Evolutionary conservation across 768 basidiomycete genomes (phyloP).

Genomic region (Amanita exitialis): DNA sequence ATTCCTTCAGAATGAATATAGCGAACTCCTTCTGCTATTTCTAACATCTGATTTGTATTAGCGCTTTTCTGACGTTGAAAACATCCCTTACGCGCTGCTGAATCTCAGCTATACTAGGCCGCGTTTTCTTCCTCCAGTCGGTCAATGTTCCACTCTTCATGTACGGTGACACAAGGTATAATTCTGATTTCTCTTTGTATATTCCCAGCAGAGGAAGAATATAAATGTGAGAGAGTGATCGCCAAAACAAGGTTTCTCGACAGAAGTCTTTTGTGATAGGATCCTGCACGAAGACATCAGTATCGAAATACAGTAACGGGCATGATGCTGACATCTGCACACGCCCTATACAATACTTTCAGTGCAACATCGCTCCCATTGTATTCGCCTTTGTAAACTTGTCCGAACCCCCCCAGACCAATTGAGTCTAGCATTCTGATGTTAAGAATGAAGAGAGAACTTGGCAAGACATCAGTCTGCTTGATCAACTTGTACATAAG

Average conservation of each 20-base stretch:
- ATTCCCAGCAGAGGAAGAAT: background rate
- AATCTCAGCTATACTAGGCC: background rate
- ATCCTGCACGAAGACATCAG: background rate
- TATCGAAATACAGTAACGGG: background rate
- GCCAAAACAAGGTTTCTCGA: background rate
- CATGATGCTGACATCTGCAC: no score
- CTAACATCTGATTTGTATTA: background rate
- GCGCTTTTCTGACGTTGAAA: background rate
- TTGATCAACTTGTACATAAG: background rate
- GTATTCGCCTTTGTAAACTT: background rate
- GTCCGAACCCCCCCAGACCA: background rate
- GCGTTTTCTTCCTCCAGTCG: background rate
- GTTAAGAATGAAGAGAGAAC: background rate
- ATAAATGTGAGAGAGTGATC: background rate
- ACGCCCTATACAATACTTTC: background rate
- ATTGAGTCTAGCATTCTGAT: background rate
- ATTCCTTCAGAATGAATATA: constrained; percentile 4
- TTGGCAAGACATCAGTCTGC: background rate
- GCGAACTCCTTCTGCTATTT: background rate
- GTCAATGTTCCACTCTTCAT: constrained; percentile 3
- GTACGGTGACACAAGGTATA: background rate
- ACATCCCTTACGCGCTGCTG: background rate
- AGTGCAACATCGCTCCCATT: background rate
- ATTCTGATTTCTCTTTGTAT: background rate
- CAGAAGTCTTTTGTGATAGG: background rate